Evolutionary conservation across 75 land plant genomes (phyloP).

Genomic region (Gnetum montanum): DNA sequence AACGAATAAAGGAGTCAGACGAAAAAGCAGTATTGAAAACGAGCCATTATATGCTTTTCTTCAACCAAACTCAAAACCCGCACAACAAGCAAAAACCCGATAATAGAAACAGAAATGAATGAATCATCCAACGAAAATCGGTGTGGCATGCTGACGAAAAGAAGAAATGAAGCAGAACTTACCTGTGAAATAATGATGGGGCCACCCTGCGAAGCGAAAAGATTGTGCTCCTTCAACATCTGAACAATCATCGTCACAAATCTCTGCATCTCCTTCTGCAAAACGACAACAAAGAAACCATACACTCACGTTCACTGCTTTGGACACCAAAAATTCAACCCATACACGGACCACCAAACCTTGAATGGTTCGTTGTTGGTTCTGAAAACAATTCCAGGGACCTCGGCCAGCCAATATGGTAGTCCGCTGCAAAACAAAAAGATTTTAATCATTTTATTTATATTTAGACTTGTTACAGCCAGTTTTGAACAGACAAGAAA

Average conservation of each 20-base stretch:
- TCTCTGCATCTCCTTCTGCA: conserved; percentile 55
- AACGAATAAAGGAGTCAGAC: too few species aligned
- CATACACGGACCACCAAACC: conserved; percentile 25
- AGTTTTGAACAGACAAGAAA: background rate
- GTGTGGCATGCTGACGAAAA: too few species aligned
- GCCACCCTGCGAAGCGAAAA: conserved; percentile 86
- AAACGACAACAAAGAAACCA: background rate
- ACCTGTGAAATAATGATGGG: conserved; percentile 89
- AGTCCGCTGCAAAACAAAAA: conserved; percentile 52
- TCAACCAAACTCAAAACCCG: too few species aligned
- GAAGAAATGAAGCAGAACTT: background rate
- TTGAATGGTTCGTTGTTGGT: conserved; percentile 68
- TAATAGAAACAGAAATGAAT: too few species aligned
- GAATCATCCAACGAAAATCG: background rate
- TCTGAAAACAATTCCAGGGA: conserved; percentile 66
- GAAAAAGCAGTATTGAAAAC: too few species aligned
- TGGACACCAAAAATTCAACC: background rate
- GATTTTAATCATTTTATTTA: conserved; percentile 4
- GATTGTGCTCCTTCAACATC: conserved; percentile 58
- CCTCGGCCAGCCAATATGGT: conserved; percentile 75
- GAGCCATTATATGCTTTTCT: too few species aligned
- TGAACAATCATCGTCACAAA: conserved; percentile 58
- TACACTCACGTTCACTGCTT: background rate
- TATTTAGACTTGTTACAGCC: too few species aligned
- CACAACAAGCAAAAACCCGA: too few species aligned